These are phyloP conservation scores for Cercospora canescens DNA, from an alignment of 2,329 filamentous ascomycete species.

Conservation along the genomic window DNA sequence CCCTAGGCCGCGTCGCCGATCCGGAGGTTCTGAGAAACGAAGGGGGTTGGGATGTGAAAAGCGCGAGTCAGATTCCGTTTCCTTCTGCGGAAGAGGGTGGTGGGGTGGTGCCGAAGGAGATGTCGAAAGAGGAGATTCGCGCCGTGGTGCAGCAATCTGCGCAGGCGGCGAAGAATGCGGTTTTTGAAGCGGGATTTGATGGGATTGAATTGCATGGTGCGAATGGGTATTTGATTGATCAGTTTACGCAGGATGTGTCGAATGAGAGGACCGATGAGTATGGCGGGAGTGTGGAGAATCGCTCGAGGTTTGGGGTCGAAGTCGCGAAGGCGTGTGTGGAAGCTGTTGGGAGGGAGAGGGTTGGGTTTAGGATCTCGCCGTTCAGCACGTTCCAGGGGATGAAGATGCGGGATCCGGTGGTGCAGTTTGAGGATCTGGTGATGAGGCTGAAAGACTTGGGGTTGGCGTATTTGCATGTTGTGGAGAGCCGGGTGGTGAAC, in stretches of 20 bases:
- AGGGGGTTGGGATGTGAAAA: background rate
- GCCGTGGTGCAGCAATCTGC: constrained; percentile 39
- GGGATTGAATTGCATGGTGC: constrained; percentile 55
- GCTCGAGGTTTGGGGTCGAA: constrained; percentile 53
- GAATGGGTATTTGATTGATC: constrained; percentile 58
- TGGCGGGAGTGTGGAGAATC: constrained; percentile 49
- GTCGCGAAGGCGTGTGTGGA: constrained; percentile 50
- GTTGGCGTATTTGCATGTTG: constrained; percentile 60
- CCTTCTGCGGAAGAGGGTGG: background rate
- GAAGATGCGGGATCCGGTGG: constrained; percentile 59
- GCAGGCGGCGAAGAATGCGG: constrained; percentile 43
- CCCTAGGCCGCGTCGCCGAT: constrained; percentile 50
- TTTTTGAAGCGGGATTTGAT: constrained; percentile 55
- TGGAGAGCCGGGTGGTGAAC: constrained; percentile 56
- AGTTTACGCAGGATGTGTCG: constrained; percentile 60
- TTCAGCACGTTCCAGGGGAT: constrained; percentile 62
- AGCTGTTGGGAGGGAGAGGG: constrained; percentile 48
- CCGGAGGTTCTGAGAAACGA: background rate
- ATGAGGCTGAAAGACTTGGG: constrained; percentile 50
- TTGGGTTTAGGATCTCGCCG: constrained; percentile 60
- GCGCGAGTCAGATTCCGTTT: background rate
- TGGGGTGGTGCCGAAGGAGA: constrained; percentile 13
- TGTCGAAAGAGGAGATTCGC: constrained; percentile 43
- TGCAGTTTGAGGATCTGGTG: constrained; percentile 62
- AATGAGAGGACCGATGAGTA: constrained; percentile 53